Evolutionary conservation across 2,329 filamentous ascomycete genomes (phyloP), one percentile per base, ranked within the genome.

Genomic region (Dactylellina parvicollis): DNA sequence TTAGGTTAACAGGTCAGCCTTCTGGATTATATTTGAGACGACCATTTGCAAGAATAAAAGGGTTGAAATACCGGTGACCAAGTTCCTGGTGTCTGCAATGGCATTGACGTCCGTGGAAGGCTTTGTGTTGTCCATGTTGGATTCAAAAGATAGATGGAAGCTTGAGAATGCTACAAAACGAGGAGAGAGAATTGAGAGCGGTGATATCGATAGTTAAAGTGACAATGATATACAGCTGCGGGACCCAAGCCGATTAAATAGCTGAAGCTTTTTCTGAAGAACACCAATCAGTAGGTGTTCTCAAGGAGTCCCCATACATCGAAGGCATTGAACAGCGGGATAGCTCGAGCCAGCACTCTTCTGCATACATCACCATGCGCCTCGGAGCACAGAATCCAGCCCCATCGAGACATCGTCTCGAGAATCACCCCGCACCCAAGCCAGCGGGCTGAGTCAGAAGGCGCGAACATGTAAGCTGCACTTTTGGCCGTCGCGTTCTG

Each of bases 41-140:
- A n/a, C n/a, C n/a, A n/a, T 55, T 22, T 40, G 20, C 14, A 14
- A 12, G 36, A 9, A 32, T 12, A 26, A 24, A 28, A 14, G 36
- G 8, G 5, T 12, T n/a, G 14, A 55, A 9, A 38, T 69, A 73
- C 69, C 69, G 8, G 69, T 73, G n/a, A 73, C 69, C 47, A 73
- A 38, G 24, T 50, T 60, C 24, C 69, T 60, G 38, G 69, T 61
- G 9, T 73, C 69, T 18, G 60, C 55, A 18, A 73, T 73, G 9
- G 69, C 69, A 30, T 73, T 73, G 28, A 73, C 60, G 16, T 60
- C 59, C 30, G 28, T 26, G 5, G 50, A 55, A n/a, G 54, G 8
- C 18, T 61, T 73, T 34, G 69, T 12, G 60, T 61, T 66, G 47
- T 73, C 69, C 69, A 73, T 73, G 59, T 73, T 66, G 59, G 4